Evolutionary conservation across 1,284 basidiomycete species (phyloP), one percentile per base, ranked within the genome.

Genomic region (Malassezia caprae): DNA sequence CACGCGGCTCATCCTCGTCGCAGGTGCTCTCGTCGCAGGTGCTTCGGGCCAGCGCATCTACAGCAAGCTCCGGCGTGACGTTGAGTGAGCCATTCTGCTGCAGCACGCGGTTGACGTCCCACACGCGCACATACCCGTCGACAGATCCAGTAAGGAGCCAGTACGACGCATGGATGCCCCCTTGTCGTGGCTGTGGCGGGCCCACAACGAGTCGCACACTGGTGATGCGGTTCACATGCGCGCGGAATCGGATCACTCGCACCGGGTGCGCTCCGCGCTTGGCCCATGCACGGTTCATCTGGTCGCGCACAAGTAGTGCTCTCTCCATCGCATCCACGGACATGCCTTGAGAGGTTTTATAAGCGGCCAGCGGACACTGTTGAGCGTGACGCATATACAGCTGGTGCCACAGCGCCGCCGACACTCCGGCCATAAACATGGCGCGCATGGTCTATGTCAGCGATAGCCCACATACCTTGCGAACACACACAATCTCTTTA

Each of bases 211-310:
- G 45, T 26, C 54, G 53, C 27, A 62, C 15, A 19, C 53, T 51
- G n/a, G 61, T 60, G 51, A 62, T 60, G 12, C 61, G 48, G 56
- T 60, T 56, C 26, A 55, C 55, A 51, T 62, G 61, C 7, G 59
- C 61, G 12, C 58, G 51, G 31, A 56, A 46, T 8, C 51, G 50
- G 11, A 53, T 23, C 15, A 53, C 58, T 27, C 49, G 49, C 4
- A 12, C 23, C 2, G 60, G 60, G 35, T 27, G 31, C 8, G 47
- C 37, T 3, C 40, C 56, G 12, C 13, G 37, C 15, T 40, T 43
- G 13, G 19, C 12, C 59, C 59, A 61, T 23, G 37, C 37, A 10
- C 24, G 23, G 3, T 27, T 21, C 2, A 58, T 42, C 10, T 30
- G 42, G 19, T 51, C 23, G 8, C 44, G 46, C 12, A 26, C 11